A percentile compares a stretch with the other conserved stretches of the same genome.
Evolutionary conservation across 2,329 filamentous ascomycete genomes (phyloP).

Genomic region (Fusarium ramigenum): DNA sequence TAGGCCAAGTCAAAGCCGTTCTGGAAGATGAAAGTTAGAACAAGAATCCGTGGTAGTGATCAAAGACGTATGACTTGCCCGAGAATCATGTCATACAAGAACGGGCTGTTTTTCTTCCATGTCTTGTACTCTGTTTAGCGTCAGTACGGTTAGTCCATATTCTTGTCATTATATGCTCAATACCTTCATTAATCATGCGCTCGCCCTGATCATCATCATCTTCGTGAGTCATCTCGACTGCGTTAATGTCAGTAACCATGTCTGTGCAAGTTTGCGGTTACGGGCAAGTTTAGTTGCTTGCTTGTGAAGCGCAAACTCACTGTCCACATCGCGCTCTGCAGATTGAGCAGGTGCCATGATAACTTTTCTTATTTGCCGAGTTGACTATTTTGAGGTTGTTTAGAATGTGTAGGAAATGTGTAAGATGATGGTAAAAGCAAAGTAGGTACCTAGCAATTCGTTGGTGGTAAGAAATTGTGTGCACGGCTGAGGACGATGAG

Average conservation of each 20-base stretch:
- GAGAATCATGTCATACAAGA: slow-evolving; percentile 97
- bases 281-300: neutral
- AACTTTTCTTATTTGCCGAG: neutral
- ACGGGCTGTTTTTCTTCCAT: slow-evolving; percentile 99
- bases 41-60: neutral
- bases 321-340: slow-evolving; percentile 49
- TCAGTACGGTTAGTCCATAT: slow-evolving; percentile 22
- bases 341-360: slow-evolving; percentile 50
- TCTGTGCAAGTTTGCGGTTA: neutral
- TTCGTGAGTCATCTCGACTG: slow-evolving; percentile 62
- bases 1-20: slow-evolving; percentile 96
- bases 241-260: slow-evolving; percentile 2
- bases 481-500: slow-evolving; percentile 33
- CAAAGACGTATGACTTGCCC: slow-evolving; percentile 60
- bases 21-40: slow-evolving; percentile 47
- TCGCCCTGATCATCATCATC: slow-evolving; percentile 79
- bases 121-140: slow-evolving; percentile 87
- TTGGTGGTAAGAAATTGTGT: slow-evolving; percentile 21
- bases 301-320: slow-evolving; percentile 42
- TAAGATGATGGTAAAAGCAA: neutral
- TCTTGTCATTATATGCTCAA: neutral
- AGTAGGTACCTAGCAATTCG: neutral
- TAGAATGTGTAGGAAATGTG: neutral
- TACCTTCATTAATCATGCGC: slow-evolving; percentile 93
- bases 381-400: neutral